Percentiles rank a stretch among this genome's conserved stretches.
These are phyloP conservation scores for Mesostigma viride DNA, from an alignment of 139 green algal genomes.

Conservation along the genomic window DNA sequence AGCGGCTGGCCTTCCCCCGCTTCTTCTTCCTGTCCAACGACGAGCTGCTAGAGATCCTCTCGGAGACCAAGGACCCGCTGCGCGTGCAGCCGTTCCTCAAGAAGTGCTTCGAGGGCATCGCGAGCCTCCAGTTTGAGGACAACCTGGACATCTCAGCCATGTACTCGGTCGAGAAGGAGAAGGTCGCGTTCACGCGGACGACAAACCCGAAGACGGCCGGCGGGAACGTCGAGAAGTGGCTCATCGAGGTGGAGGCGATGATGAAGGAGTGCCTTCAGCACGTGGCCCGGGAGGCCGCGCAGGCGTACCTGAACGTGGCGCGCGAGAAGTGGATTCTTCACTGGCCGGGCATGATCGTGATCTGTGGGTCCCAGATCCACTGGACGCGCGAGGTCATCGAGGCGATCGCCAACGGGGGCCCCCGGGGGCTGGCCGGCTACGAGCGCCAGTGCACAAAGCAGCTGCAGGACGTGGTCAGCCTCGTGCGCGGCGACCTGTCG, in stretches of 20 bases:
- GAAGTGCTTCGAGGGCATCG: slow-evolving; percentile 49
- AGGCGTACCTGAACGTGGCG: slow-evolving; percentile 38
- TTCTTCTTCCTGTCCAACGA: slow-evolving; percentile 78
- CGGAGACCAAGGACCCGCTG: slow-evolving; percentile 58
- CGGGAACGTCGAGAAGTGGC: slow-evolving; percentile 44
- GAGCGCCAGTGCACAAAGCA: slow-evolving; percentile 48
- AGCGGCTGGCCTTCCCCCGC: slow-evolving; percentile 60
- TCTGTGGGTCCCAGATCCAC: slow-evolving; percentile 58
- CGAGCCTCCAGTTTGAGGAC: slow-evolving; percentile 34
- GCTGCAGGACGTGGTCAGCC: slow-evolving; percentile 56
- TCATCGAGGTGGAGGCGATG: slow-evolving; percentile 43
- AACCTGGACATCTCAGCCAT: slow-evolving; percentile 41
- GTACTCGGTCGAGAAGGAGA: slow-evolving; percentile 51
- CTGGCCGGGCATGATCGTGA: slow-evolving; percentile 59
- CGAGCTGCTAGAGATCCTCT: slow-evolving; percentile 65
- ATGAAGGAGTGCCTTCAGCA: slow-evolving; percentile 55
- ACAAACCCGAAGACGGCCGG: slow-evolving; percentile 45
- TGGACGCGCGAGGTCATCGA: slow-evolving; percentile 55
- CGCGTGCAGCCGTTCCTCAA: slow-evolving; percentile 62
- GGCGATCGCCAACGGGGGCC: slow-evolving; percentile 46
- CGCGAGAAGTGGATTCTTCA: slow-evolving; percentile 55
- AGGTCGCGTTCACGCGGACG: slow-evolving; percentile 47
- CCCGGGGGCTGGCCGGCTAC: slow-evolving; percentile 47
- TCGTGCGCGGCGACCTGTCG: slow-evolving; percentile 53
- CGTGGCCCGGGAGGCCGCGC: slow-evolving; percentile 41